Conservation (phyloP, 495 filamentous ascomycete genomes). For the Aspergillus saccharolyticus region DNA sequence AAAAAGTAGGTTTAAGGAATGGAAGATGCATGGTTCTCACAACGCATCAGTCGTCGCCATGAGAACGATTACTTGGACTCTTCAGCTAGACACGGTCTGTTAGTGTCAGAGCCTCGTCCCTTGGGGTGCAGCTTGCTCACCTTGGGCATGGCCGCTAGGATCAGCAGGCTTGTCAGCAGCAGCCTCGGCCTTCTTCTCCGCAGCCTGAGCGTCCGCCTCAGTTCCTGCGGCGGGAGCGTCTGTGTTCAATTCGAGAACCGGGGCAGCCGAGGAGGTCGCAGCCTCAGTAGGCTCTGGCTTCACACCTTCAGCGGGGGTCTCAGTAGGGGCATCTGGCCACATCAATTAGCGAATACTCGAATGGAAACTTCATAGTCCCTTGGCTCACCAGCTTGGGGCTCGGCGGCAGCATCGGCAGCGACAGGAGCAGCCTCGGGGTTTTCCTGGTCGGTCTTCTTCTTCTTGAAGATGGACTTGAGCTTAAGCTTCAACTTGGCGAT, state of each 20-base stretch:
- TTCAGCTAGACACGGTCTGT: conserved; percentile 1
- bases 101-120: conserved; percentile 7
- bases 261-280: not conserved
- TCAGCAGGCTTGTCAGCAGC: conserved; percentile 18
- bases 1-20: conserved; percentile 2
- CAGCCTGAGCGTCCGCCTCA: conserved; percentile 6
- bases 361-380: too few relatives aligned
- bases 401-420: conserved; percentile 9
- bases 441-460: conserved; percentile 20
- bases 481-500: conserved; percentile 26
- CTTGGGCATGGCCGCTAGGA: conserved; percentile 1
- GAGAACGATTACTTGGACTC: conserved; percentile 8
- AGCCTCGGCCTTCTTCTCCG: conserved; percentile 14
- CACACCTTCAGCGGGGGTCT: conserved; percentile 2
- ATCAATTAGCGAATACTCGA: not conserved
- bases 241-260: not conserved
- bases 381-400: not conserved
- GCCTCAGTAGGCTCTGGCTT: conserved; percentile 1
- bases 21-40: conserved; percentile 3
- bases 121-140: not conserved
- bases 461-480: conserved; percentile 26
- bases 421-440: conserved; percentile 12
- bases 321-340: not conserved
- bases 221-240: conserved; percentile 5
- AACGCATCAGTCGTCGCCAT: not conserved